Evolutionary conservation across 2,329 filamentous ascomycete genomes (phyloP), one percentile per base, ranked within the genome.

Genomic region (Pseudopyricularia javanii): DNA sequence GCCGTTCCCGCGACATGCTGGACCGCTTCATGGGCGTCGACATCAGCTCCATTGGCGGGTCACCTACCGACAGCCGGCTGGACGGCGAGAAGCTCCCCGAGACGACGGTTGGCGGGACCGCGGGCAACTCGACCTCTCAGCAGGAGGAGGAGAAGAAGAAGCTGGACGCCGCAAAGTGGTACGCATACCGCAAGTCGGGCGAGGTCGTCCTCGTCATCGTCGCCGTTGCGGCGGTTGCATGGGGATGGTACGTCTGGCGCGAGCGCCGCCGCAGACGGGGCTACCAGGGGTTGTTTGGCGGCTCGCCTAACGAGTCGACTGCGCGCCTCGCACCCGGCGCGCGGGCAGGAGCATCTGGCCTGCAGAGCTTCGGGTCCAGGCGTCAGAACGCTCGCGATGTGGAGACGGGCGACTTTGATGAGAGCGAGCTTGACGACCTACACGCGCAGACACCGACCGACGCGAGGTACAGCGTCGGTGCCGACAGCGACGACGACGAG

Each of bases 11-110:
- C 56, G 93, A 97, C 66, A 98, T 98, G 93, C 82, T 98, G 15
- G 91, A 98, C 68, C 86, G 93, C 40, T 95, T 98, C 70, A 89
- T 97, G 78, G 81, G 82, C 49, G 88, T 98, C 40, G 90, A 97
- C 64, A 94, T 97, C 59, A 86, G 81, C 60, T 85, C 80, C 62
- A 94, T 96, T 58, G 91, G 91, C 54, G 91, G 88, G 50, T 71
- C 73, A 51, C 88, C 90, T 0, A 79, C 83, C 1, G 86, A 95
- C 66, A 90, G 84, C 54, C 79, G 80, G 32, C 85, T 95, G 53
- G 90, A 95, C 63, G 91, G 91, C 53, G 88, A 94, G 66, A 89
- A 90, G 65, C 80, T 86, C 1, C 82, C 82, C 6, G 78, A 88
- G 59, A 90, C 86, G 1, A 86, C 84, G 17, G 87, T 93, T 3